Evolutionary conservation across 2,329 filamentous ascomycete species (phyloP).

Genomic region (Colletotrichum neosansevieriae): DNA sequence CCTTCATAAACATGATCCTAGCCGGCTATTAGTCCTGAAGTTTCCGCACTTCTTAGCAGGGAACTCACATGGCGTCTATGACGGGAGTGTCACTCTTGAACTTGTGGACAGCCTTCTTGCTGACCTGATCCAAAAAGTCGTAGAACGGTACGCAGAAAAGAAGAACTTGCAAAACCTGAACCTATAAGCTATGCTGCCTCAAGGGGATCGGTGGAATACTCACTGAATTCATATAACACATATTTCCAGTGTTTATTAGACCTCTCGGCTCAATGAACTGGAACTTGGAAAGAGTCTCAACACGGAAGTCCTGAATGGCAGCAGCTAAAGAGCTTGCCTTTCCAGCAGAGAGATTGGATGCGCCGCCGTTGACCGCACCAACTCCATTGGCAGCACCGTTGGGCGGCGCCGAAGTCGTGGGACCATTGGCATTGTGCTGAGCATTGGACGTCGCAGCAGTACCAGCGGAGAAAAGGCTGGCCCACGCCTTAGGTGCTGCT

Average conservation of each 20-base stretch:
- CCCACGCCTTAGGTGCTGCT: conserved; percentile 54
- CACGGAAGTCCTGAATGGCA: conserved; percentile 79
- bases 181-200: not conserved
- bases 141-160: conserved; percentile 96
- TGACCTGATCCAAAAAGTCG: conserved; percentile 88
- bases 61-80: conserved; percentile 88
- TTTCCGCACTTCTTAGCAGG: not conserved
- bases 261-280: conserved; percentile 92
- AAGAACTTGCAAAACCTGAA: conserved; percentile 91
- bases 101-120: conserved; percentile 85
- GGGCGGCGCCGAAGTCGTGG: conserved; percentile 25
- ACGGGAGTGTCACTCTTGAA: conserved; percentile 96
- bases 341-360: conserved; percentile 23
- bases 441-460: conserved; percentile 39
- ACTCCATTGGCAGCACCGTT: conserved; percentile 36
- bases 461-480: conserved; percentile 52
- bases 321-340: conserved; percentile 74
- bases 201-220: conserved; percentile 50
- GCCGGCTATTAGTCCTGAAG: conserved; percentile 18
- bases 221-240: conserved; percentile 99
- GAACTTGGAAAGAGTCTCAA: conserved; percentile 74
- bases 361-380: conserved; percentile 36
- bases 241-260: conserved; percentile 96
- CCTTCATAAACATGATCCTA: conserved; percentile 95
- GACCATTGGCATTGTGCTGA: conserved; percentile 43